A percentile compares a stretch with the other conserved stretches of the same genome.
Conservation (phyloP, 2,329 filamentous ascomycete species). For the Penicillium digitatum region DNA sequence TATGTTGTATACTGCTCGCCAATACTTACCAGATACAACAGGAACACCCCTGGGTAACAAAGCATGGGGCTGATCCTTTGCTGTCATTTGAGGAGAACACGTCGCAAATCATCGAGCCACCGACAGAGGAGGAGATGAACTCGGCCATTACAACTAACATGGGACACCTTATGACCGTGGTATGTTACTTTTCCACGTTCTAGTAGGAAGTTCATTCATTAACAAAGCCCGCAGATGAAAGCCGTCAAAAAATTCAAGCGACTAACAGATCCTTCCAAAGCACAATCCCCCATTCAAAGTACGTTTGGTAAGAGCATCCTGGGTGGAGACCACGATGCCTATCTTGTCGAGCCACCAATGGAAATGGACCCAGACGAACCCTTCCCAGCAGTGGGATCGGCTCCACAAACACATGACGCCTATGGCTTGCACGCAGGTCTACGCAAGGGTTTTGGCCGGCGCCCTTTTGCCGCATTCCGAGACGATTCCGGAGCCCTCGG, state of each 20-base stretch:
- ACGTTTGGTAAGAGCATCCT: slow-evolving; percentile 47
- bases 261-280: slow-evolving; percentile 58
- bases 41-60: slow-evolving; percentile 93
- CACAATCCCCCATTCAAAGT: slow-evolving; percentile 47
- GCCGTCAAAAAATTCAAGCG: slow-evolving; percentile 85
- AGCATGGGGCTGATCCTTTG: slow-evolving; percentile 69
- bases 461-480: slow-evolving; percentile 46
- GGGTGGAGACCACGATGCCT: slow-evolving; percentile 50
- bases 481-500: slow-evolving; percentile 10
- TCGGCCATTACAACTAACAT: slow-evolving; percentile 88
- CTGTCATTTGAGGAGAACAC: slow-evolving; percentile 83
- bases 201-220: background rate
- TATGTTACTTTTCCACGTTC: slow-evolving; percentile 32
- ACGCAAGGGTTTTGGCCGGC: slow-evolving; percentile 47
- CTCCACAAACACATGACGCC: slow-evolving; percentile 15
- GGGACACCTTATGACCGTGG: slow-evolving; percentile 77
- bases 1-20: background rate
- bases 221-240: slow-evolving; percentile 61
- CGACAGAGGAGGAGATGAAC: slow-evolving; percentile 86
- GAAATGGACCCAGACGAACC: slow-evolving; percentile 46
- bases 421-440: slow-evolving; percentile 48
- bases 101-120: slow-evolving; percentile 70
- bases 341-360: slow-evolving; percentile 56
- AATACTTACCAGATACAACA: slow-evolving; percentile 37
- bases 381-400: slow-evolving; percentile 22